A percentile compares a stretch with the other conserved stretches of the same genome.
phyloP scores from a whole-genome alignment of 805 yeast genomes.

The Nakazawaea molendinolei region DNA sequence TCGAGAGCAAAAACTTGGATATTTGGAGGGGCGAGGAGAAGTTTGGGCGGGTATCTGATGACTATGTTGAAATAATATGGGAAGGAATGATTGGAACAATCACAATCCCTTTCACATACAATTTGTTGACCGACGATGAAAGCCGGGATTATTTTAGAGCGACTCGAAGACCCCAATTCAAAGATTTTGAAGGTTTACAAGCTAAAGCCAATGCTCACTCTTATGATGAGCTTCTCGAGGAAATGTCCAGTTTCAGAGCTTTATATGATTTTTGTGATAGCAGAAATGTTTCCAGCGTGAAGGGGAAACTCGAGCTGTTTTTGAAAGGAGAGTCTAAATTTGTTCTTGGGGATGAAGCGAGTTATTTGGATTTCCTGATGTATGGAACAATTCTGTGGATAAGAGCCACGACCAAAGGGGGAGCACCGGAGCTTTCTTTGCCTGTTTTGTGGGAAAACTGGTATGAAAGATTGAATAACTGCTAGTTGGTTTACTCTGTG shows the following conservation, averaged over 20 bases:
- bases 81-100: background rate
- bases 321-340: background rate
- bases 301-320: too few species aligned
- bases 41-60: too few species aligned
- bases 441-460: too few species aligned
- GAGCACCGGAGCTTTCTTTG: conserved; percentile 1
- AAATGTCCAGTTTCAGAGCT: conserved; percentile 1
- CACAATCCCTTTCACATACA: background rate
- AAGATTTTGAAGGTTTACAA: too few species aligned
- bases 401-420: background rate
- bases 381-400: background rate
- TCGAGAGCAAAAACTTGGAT: too few species aligned
- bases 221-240: conserved; percentile 1
- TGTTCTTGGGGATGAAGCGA: conserved; percentile 1
- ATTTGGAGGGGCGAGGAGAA: too few species aligned
- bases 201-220: too few species aligned
- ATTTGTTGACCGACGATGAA: conserved; percentile 1
- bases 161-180: background rate
- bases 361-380: conserved; percentile 1
- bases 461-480: too few species aligned
- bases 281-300: background rate
- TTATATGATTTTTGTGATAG: background rate
- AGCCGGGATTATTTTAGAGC: background rate
- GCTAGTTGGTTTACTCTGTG: too few species aligned
- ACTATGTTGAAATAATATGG: too few species aligned